Base-by-base conservation (phyloP, 2,329 filamentous ascomycete species). In the Neocatenulostroma microsporum region DNA sequence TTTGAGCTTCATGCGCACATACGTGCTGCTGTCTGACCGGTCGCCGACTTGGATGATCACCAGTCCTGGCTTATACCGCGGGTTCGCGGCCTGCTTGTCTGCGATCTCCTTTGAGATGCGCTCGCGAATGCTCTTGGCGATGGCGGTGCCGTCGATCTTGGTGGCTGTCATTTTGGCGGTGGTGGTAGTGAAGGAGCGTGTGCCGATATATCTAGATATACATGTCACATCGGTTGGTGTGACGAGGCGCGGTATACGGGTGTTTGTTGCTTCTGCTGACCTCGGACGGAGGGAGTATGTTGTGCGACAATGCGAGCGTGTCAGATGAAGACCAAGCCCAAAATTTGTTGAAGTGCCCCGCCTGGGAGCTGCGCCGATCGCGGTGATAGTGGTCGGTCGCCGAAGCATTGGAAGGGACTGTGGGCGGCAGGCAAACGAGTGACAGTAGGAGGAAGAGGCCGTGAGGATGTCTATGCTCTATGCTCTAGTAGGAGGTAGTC, bases 1-100 rank as follows among this genome's bases (percentile, higher is more conserved):
- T 74, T 95, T 98, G 57, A 95, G 70, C 72, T 98, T 98, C 91
- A 98, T 98, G 67, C 88, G 88, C 66, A 98, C 89, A 83, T 98
- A 98, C 35, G 89, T 96, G 57, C 81, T 57, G 60, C 73, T 93
- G 68, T 98, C 91, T 49, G 84, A 85, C 54, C 91, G 80, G 62
- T 88, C 83, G 59, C 88, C 91, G 51, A 98, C 91, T 76, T 98
- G 91, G 49, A 98, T 82, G 62, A 98, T 98, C 62, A 87, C 91
- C 61, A 98, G 73, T 48, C 76, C 83, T 35, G 91, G 91, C 67
- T 81, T 80, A 71, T 87, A 98, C 53, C 87, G 76, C 26, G 89
- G 83, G 61, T 95, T 95, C 43, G 71, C 64, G 65, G 77, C 74
- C 64, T 95, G 89, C 61, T 79, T 82, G 60, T 84, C 72, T 50